phyloP scores from a whole-genome alignment of 345 rosid genomes.

The Capsella bursapastoris region DNA sequence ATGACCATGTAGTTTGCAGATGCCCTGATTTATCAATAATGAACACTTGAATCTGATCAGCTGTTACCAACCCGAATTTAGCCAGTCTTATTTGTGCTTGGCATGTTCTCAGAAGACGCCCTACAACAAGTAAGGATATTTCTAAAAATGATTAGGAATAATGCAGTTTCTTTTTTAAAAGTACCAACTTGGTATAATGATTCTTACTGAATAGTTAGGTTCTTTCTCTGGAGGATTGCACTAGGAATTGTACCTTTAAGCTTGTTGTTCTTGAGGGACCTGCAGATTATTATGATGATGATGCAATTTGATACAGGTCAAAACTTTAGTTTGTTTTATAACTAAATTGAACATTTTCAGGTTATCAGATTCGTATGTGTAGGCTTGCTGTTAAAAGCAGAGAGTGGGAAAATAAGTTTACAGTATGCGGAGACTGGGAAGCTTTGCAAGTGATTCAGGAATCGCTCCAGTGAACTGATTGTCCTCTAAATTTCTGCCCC shows the following conservation, averaged over 20 bases:
- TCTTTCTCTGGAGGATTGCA: slow-evolving; percentile 47
- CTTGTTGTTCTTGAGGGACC: slow-evolving; percentile 71
- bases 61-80: slow-evolving; percentile 24
- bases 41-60: slow-evolving; percentile 25
- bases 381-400: slow-evolving; percentile 1
- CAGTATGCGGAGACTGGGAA: slow-evolving; percentile 59
- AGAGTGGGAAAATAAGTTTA: slow-evolving; percentile 44
- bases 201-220: slow-evolving; percentile 64
- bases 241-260: slow-evolving; percentile 65
- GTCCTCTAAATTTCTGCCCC: slow-evolving; percentile 74
- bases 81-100: slow-evolving; percentile 16
- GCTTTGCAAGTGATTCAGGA: slow-evolving; percentile 66
- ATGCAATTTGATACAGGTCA: slow-evolving; percentile 17
- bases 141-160: not conserved
- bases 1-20: slow-evolving; percentile 10
- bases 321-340: slow-evolving; percentile 13
- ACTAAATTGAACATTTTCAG: slow-evolving; percentile 11
- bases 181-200: not conserved
- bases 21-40: slow-evolving; percentile 3
- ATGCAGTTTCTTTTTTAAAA: not conserved
- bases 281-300: slow-evolving; percentile 45
- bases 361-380: slow-evolving; percentile 14
- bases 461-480: slow-evolving; percentile 69
- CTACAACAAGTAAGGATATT: slow-evolving; percentile 43
- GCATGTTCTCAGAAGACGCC: slow-evolving; percentile 59